Evolutionary conservation across 1,284 basidiomycete genomes (phyloP).

Genomic region (Cronartium quercuum): DNA sequence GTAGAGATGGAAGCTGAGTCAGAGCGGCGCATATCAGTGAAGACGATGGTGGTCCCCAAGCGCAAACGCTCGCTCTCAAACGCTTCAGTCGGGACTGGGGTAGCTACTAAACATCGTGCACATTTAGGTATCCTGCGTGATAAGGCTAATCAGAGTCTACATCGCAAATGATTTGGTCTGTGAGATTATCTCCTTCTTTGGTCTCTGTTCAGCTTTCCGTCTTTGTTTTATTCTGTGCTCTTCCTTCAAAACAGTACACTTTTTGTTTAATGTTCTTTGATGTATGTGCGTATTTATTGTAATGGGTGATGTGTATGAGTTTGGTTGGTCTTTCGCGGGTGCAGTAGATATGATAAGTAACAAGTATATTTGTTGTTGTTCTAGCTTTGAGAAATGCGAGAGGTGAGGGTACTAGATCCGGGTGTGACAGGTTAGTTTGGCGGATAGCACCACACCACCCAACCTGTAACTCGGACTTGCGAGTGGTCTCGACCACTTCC

Average conservation of each 20-base stretch:
- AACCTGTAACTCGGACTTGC: too few relatives aligned
- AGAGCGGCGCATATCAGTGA: not conserved
- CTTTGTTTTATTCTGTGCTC: not conserved
- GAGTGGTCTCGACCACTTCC: too few relatives aligned
- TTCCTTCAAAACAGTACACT: too few relatives aligned
- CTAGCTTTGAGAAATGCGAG: too few relatives aligned
- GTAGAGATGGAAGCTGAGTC: not conserved
- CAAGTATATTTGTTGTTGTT: too few relatives aligned
- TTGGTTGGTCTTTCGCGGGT: too few relatives aligned
- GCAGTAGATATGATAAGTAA: too few relatives aligned
- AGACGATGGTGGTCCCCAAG: not conserved
- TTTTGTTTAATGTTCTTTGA: not conserved
- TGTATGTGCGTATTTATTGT: not conserved
- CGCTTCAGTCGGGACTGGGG: not conserved
- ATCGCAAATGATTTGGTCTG: not conserved
- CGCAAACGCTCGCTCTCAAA: not conserved
- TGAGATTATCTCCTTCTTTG: not conserved
- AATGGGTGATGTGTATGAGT: not conserved
- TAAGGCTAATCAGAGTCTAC: constrained; percentile 23
- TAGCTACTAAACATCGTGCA: not conserved
- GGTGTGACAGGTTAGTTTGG: too few relatives aligned
- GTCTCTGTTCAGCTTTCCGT: not conserved
- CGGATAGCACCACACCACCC: too few relatives aligned
- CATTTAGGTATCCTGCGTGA: constrained; percentile 27
- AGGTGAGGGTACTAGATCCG: too few relatives aligned